Evolutionary conservation across 257 asterid species (phyloP), one percentile per base, ranked within the genome.

Genomic region (Przewalskia tangutica): DNA sequence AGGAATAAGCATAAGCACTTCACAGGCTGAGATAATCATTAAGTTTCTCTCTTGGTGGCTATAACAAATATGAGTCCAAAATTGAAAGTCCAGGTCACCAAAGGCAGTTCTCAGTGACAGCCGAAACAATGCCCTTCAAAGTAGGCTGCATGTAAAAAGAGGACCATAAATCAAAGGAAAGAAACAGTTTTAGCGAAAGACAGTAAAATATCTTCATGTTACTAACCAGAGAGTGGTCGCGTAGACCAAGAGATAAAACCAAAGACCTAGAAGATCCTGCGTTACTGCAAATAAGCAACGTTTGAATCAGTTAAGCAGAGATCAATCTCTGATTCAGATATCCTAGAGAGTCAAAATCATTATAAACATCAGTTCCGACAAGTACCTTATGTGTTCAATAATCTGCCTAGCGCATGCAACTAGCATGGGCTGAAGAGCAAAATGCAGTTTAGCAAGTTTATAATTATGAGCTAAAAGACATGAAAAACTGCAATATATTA

Each of bases 191-290:
- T 27, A 13, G 34, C 42, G 32, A 34, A 48, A 11, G 71, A 77
- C 36, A 82, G 16, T 68, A 9, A 62, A 46, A 75, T 50, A 23
- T 75, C 62, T 58, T 4, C 60, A 18, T 53, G 82, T 48, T 23
- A 12, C 38, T 17, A 90, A 95, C 99, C 97, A 81, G 64, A 27
- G 99, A 91, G 86, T 95, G 97, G 80, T 92, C 94, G 85, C 85
- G 92, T 65, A 95, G 92, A 78, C 99, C 99, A 81, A 94, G 97
- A 79, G 97, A 89, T 63, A 95, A 87, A 58, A 95, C 95, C 85
- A 95, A 82, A 59, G 96, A 84, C 82, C 87, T 94, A 2, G 97
- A 85, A 32, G 95, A 94, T 84, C 97, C 97, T 20, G 90, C 73
- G 73, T 85, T 85, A 87, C 98, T 93, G 94, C 88, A 81, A n/a